phyloP scores from a whole-genome alignment of 148 eudicot genomes.

The Fagopyrum homotropicum region DNA sequence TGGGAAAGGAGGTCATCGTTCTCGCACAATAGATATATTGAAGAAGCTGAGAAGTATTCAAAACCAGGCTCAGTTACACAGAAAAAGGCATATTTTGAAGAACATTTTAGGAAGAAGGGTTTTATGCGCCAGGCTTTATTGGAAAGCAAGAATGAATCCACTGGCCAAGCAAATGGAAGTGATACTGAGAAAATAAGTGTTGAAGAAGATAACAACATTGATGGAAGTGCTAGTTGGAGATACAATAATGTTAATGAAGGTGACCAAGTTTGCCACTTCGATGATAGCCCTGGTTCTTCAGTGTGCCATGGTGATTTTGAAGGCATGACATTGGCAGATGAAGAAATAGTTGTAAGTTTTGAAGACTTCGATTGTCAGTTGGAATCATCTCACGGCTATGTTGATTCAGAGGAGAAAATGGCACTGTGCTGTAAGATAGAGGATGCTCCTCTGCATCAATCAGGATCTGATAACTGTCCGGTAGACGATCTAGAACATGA shows the following conservation, averaged over 20 bases:
- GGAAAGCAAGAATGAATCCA: slow-evolving; percentile 31
- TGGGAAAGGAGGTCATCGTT: slow-evolving; percentile 87
- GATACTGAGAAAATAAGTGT: slow-evolving; percentile 19
- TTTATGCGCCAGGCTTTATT: slow-evolving; percentile 41
- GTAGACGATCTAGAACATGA: slow-evolving; percentile 14
- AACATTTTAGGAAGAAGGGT: slow-evolving; percentile 58
- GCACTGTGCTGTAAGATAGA: slow-evolving; percentile 11
- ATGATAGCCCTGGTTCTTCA: slow-evolving; percentile 11
- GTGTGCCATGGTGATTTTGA: slow-evolving; percentile 16
- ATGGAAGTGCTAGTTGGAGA: slow-evolving; percentile 15
- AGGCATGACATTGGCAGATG: slow-evolving; percentile 17
- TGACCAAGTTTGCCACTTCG: slow-evolving; percentile 12
- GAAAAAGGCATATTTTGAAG: slow-evolving; percentile 72
- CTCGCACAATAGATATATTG: slow-evolving; percentile 68
- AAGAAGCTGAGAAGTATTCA: slow-evolving; percentile 66
- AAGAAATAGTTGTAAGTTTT: slow-evolving; percentile 17
- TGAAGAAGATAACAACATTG: slow-evolving; percentile 12
- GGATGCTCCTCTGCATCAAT: slow-evolving; percentile 20
- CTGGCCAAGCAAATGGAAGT: slow-evolving; percentile 27
- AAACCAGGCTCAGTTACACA: slow-evolving; percentile 76
- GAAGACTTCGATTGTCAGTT: slow-evolving; percentile 21
- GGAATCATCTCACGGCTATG: slow-evolving; percentile 15
- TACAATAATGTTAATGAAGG: slow-evolving; percentile 19
- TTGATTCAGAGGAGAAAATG: background rate
- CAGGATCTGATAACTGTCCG: slow-evolving; percentile 13